Percentiles rank a stretch among this genome's conserved stretches.
Conservation (phyloP, 164 flowering plant species). For the Magnolia kwangsiensis region DNA sequence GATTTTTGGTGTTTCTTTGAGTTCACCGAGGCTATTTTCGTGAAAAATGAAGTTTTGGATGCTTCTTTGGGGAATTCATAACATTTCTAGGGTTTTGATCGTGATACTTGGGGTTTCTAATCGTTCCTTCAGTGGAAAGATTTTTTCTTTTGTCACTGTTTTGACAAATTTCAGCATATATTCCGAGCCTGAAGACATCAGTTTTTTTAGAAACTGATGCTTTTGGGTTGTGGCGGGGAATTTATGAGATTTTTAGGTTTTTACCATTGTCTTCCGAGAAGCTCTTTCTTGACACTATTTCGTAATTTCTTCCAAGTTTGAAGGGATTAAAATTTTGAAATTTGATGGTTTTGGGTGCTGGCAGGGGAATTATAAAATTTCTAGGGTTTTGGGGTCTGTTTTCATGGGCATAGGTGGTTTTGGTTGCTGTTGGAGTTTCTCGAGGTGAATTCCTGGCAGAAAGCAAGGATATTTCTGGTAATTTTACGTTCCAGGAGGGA, state of each 20-base stretch:
- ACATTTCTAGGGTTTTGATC: not conserved
- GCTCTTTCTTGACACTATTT: not conserved
- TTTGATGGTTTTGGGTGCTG: conserved; percentile 3
- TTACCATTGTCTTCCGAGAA: not conserved
- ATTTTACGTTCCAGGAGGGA: conserved; percentile 30
- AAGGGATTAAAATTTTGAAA: not conserved
- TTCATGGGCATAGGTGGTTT: conserved; percentile 12
- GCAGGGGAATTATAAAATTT: conserved; percentile 1
- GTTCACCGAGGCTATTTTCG: not conserved
- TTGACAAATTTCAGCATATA: too few relatives aligned
- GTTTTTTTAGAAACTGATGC: not conserved
- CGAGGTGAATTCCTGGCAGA: conserved; percentile 4
- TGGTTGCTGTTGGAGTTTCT: not conserved
- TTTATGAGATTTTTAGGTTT: not conserved
- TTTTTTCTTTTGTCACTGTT: not conserved
- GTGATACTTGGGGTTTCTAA: too few relatives aligned
- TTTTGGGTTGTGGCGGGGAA: not conserved
- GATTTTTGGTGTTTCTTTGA: not conserved
- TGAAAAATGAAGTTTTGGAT: not conserved
- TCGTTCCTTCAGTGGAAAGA: not conserved
- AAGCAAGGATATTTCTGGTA: conserved; percentile 21
- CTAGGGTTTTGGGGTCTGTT: not conserved
- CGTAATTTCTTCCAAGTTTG: not conserved
- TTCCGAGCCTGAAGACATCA: not conserved
- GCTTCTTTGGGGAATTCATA: not conserved